A percentile compares a stretch with the other conserved stretches of the same genome.
Evolutionary conservation across 2,329 filamentous ascomycete species (phyloP).

Genomic region (Colletotrichum gigasporum): DNA sequence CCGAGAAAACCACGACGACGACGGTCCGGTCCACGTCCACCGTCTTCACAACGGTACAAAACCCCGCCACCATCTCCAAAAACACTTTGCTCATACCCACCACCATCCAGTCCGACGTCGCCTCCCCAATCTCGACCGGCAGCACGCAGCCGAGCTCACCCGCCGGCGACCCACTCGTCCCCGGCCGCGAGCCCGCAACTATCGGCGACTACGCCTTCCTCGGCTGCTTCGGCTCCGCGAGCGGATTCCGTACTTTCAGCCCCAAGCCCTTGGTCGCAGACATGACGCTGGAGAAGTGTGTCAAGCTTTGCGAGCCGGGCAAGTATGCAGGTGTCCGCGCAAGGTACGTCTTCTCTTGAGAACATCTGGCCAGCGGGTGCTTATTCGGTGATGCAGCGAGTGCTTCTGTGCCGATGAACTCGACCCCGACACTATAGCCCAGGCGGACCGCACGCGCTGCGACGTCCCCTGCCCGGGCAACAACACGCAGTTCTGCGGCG

Average conservation of each 20-base stretch:
- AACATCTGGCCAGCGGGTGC: not conserved
- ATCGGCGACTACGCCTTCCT: slow-evolving; percentile 46
- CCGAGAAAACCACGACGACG: slow-evolving; percentile 39
- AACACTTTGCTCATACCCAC: slow-evolving; percentile 19
- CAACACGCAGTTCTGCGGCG: slow-evolving; percentile 51
- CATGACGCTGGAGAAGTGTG: slow-evolving; percentile 53
- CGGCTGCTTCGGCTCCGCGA: slow-evolving; percentile 53
- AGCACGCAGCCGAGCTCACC: slow-evolving; percentile 20
- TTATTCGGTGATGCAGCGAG: slow-evolving; percentile 25
- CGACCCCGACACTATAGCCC: slow-evolving; percentile 49
- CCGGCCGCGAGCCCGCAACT: slow-evolving; percentile 41
- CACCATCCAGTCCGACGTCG: slow-evolving; percentile 5
- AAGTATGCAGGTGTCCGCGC: slow-evolving; percentile 52
- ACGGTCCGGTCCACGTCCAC: slow-evolving; percentile 39
- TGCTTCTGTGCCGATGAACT: slow-evolving; percentile 58
- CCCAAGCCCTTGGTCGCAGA: slow-evolving; percentile 37
- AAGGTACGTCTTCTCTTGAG: slow-evolving; percentile 31
- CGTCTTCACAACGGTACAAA: slow-evolving; percentile 37
- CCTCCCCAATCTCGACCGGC: not conserved
- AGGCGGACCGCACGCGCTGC: slow-evolving; percentile 44
- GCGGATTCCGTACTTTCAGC: slow-evolving; percentile 46
- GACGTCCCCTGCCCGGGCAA: slow-evolving; percentile 53
- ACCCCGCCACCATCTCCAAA: slow-evolving; percentile 27
- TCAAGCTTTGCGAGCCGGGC: slow-evolving; percentile 44
- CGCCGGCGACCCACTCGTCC: slow-evolving; percentile 29